A percentile compares a stretch with the other conserved stretches of the same genome.
These are phyloP conservation scores for Phytophthora vignae DNA, from an alignment of 352 stramenopile species.

Conservation along the genomic window DNA sequence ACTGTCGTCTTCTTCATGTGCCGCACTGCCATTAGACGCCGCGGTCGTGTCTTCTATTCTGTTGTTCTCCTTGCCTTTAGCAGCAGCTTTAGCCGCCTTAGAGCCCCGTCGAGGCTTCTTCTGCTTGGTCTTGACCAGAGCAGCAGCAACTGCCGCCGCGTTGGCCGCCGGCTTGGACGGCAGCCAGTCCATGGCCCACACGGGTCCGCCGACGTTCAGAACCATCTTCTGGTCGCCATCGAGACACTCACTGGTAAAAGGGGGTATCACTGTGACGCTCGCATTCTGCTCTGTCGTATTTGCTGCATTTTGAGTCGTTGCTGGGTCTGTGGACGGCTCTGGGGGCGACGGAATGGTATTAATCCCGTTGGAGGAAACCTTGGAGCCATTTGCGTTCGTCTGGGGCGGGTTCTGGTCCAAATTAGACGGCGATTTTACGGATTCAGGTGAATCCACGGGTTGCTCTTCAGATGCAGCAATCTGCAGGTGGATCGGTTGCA, in stretches of 20 bases:
- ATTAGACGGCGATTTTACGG: slow-evolving; percentile 13
- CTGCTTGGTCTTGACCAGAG: slow-evolving; percentile 12
- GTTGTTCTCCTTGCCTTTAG: slow-evolving; percentile 54
- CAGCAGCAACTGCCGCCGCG: slow-evolving; percentile 8
- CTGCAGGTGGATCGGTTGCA: slow-evolving; percentile 58
- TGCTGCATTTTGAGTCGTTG: slow-evolving; percentile 1
- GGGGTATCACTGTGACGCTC: slow-evolving; percentile 46
- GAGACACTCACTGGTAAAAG: slow-evolving; percentile 58
- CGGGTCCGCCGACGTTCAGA: slow-evolving; percentile 74
- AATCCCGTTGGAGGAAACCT: slow-evolving; percentile 11
- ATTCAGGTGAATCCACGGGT: not conserved
- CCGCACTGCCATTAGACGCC: slow-evolving; percentile 16
- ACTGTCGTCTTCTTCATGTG: not conserved
- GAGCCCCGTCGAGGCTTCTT: slow-evolving; percentile 28
- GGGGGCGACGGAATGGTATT: not conserved
- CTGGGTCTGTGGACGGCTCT: slow-evolving; percentile 17
- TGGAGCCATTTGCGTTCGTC: not conserved
- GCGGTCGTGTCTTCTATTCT: slow-evolving; percentile 11
- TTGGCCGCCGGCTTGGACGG: slow-evolving; percentile 34
- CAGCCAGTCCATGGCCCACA: slow-evolving; percentile 88
- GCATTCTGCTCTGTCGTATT: not conserved
- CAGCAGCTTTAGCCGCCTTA: slow-evolving; percentile 4
- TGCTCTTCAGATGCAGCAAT: slow-evolving; percentile 13
- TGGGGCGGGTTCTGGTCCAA: slow-evolving; percentile 17
- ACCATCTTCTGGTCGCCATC: slow-evolving; percentile 46